Percentiles rank a stretch among this genome's conserved stretches.
Evolutionary conservation across 805 yeast species (phyloP).

Genomic region (Myxozyma melibiosi): DNA sequence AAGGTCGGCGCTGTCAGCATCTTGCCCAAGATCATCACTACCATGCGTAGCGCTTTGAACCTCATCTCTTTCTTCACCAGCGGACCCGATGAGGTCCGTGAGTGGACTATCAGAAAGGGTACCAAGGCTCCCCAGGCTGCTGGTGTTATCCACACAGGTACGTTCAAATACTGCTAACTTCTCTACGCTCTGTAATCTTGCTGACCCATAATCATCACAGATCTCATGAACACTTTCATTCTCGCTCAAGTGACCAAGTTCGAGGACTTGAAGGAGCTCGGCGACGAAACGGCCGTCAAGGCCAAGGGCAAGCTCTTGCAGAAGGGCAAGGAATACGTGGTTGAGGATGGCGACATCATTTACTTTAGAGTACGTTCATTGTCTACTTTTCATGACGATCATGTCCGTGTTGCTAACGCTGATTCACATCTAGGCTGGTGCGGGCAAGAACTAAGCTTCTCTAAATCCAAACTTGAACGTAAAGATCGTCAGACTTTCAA

Average conservation of each 20-base stretch:
- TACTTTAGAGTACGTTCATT: constrained; percentile 64
- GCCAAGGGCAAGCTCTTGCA: constrained; percentile 85
- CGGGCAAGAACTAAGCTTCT: constrained; percentile 79
- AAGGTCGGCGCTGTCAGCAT: constrained; percentile 73
- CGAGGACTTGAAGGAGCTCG: constrained; percentile 70
- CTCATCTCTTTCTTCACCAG: constrained; percentile 94
- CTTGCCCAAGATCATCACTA: constrained; percentile 78
- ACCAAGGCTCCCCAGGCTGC: constrained; percentile 99
- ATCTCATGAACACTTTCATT: constrained; percentile 91
- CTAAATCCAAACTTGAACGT: too few relatives aligned
- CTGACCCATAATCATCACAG: constrained; percentile 42
- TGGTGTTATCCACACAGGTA: constrained; percentile 84
- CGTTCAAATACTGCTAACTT: too few relatives aligned
- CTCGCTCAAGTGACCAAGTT: constrained; percentile 91
- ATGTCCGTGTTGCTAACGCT: not conserved
- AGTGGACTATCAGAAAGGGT: constrained; percentile 94
- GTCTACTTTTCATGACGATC: not conserved
- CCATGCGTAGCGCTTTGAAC: constrained; percentile 84
- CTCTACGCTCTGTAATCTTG: too few relatives aligned
- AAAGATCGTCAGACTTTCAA: not conserved
- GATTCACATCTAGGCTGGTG: constrained; percentile 58
- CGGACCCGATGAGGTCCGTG: constrained; percentile 95
- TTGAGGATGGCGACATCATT: constrained; percentile 92
- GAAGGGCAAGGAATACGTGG: constrained; percentile 94
- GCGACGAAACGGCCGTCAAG: constrained; percentile 80